Conservation (phyloP, 371 early-diverging fungal species). For the Rhizomucor pusillus region DNA sequence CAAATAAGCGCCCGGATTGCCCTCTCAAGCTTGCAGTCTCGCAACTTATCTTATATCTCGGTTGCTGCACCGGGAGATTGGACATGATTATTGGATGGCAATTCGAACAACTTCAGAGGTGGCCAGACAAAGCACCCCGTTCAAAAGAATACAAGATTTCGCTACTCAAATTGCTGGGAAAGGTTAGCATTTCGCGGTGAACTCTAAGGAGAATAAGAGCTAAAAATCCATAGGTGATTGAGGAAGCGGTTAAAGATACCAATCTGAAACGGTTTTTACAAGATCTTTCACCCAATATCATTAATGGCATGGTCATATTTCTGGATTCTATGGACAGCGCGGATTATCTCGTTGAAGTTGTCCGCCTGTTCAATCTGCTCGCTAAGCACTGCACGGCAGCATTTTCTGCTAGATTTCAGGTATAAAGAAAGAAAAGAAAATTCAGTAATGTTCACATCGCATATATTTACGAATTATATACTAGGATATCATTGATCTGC, state of each 20-base stretch:
- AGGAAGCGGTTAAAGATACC: conserved; percentile 5
- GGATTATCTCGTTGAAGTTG: conserved; percentile 27
- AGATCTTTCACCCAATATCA: conserved; percentile 12
- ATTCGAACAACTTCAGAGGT: conserved; percentile 13
- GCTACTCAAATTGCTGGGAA: conserved; percentile 14
- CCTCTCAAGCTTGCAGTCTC: conserved; percentile 10
- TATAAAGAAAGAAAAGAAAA: conserved; percentile 3
- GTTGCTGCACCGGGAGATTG: conserved; percentile 32
- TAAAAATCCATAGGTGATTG: conserved; percentile 4
- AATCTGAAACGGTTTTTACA: conserved; percentile 8
- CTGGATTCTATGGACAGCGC: conserved; percentile 38
- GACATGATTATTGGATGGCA: conserved; percentile 27
- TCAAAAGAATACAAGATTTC: conserved; percentile 12
- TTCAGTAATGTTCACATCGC: no score
- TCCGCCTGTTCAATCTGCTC: conserved; percentile 23
- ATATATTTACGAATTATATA: no score
- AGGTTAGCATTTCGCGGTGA: conserved; percentile 6
- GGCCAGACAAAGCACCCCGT: conserved; percentile 3
- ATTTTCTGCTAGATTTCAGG: conserved; percentile 35
- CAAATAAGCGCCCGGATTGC: background rate
- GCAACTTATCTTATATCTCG: conserved; percentile 11
- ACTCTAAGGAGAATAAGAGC: background rate
- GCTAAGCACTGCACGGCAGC: conserved; percentile 23
- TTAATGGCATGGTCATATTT: conserved; percentile 27
- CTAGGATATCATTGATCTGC: conserved; percentile 61